phyloP scores from a whole-genome alignment of 2,329 filamentous ascomycete genomes.

The Cladorrhinum sp. region DNA sequence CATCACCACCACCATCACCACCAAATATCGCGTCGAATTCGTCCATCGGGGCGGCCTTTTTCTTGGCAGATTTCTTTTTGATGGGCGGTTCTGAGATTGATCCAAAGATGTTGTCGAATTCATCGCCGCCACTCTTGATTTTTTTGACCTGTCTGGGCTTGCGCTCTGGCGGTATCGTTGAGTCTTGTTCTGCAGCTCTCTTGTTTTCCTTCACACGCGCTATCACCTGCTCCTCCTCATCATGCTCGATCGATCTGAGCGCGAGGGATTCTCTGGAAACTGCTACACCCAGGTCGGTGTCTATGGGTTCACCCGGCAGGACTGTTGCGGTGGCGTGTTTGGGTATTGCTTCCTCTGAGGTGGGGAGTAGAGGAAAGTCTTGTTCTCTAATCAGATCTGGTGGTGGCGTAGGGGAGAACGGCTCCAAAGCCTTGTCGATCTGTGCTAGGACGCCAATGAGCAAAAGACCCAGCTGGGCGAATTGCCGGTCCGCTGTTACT shows the following conservation, averaged over 20 bases:
- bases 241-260: slow-evolving; percentile 5
- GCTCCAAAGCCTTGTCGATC: slow-evolving; percentile 45
- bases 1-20: background rate
- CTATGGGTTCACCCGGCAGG: background rate
- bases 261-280: slow-evolving; percentile 26
- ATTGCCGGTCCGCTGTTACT: slow-evolving; percentile 68
- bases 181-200: too few species aligned
- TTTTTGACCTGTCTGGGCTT: too few species aligned
- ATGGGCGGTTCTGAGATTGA: slow-evolving; percentile 44
- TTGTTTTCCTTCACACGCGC: too few species aligned
- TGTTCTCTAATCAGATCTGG: background rate
- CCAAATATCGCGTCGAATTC: background rate
- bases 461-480: slow-evolving; percentile 67
- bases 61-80: background rate
- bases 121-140: slow-evolving; percentile 49
- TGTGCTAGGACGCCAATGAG: slow-evolving; percentile 63
- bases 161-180: too few species aligned
- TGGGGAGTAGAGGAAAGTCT: background rate
- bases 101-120: slow-evolving; percentile 71
- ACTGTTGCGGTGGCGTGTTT: background rate
- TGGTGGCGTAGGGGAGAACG: slow-evolving; percentile 26
- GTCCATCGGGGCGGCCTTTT: background rate
- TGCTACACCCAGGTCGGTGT: slow-evolving; percentile 25
- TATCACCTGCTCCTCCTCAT: slow-evolving; percentile 49
- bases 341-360: background rate